phyloP scores from a whole-genome alignment of 192 early-diverging fungal species.

The Coemansia sp. region DNA sequence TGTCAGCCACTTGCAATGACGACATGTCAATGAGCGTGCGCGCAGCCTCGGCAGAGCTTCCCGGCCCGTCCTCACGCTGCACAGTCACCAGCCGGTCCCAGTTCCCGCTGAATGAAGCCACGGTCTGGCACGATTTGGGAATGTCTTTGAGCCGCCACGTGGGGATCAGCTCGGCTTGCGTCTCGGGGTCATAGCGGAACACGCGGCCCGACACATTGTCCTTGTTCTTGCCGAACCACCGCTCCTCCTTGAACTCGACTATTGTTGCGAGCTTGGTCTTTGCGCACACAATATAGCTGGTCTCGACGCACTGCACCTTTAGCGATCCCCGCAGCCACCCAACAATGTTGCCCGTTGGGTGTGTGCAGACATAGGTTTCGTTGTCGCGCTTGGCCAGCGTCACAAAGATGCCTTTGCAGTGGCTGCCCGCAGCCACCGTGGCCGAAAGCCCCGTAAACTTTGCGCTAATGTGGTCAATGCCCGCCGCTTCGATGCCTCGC shows the following conservation, averaged over 20 bases:
- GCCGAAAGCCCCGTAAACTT: slow-evolving; percentile 74
- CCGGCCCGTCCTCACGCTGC: slow-evolving; percentile 12
- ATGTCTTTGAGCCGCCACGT: slow-evolving; percentile 59
- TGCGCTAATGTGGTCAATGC: slow-evolving; percentile 70
- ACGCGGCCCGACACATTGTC: slow-evolving; percentile 69
- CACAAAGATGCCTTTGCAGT: slow-evolving; percentile 66
- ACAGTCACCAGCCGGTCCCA: slow-evolving; percentile 65
- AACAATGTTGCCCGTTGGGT: slow-evolving; percentile 64
- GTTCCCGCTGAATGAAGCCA: slow-evolving; percentile 61
- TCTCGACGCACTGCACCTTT: slow-evolving; percentile 62
- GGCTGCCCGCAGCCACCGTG: slow-evolving; percentile 64
- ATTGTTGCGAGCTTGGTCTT: slow-evolving; percentile 61
- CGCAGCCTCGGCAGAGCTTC: not conserved
- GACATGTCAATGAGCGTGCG: slow-evolving; percentile 58
- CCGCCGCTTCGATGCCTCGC: slow-evolving; percentile 60
- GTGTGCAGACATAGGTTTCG: slow-evolving; percentile 66
- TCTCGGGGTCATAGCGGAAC: slow-evolving; percentile 59
- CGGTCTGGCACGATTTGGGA: slow-evolving; percentile 49
- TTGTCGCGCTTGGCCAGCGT: slow-evolving; percentile 56
- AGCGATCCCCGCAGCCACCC: slow-evolving; percentile 67
- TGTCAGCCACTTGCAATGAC: slow-evolving; percentile 47
- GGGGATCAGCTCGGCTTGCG: slow-evolving; percentile 21
- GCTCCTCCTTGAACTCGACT: slow-evolving; percentile 73
- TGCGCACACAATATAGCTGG: slow-evolving; percentile 61
- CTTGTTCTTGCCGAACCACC: slow-evolving; percentile 66